A percentile compares a stretch with the other conserved stretches of the same genome.
These are phyloP conservation scores for Meira nashicola DNA, from an alignment of 1,284 basidiomycete genomes.

Conservation along the genomic window DNA sequence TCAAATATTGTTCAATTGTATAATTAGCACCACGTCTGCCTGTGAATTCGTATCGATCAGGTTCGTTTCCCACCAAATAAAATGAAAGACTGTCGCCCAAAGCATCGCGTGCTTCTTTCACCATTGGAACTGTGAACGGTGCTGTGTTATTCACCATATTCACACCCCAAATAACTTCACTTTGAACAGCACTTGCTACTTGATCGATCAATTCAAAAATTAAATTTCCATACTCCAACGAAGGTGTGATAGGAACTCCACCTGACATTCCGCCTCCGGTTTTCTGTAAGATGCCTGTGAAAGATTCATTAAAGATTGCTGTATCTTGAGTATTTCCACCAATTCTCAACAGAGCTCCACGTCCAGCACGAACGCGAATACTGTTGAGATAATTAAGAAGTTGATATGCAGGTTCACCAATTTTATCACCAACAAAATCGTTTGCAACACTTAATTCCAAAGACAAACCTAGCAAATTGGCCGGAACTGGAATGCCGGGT, in stretches of 20 bases:
- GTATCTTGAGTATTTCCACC: conserved; percentile 86
- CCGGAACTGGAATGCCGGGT: conserved; percentile 34
- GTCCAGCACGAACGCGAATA: conserved; percentile 59
- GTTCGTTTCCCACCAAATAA: conserved; percentile 64
- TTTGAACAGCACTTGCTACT: not conserved
- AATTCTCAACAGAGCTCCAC: conserved; percentile 64
- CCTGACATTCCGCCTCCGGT: not conserved
- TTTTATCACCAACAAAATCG: conserved; percentile 55
- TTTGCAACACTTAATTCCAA: conserved; percentile 66
- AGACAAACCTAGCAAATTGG: conserved; percentile 67
- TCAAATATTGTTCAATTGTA: conserved; percentile 56
- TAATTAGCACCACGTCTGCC: conserved; percentile 53
- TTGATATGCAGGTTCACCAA: conserved; percentile 58
- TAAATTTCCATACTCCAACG: conserved; percentile 11
- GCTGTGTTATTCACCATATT: conserved; percentile 19
- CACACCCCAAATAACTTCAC: conserved; percentile 16
- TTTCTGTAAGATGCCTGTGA: conserved; percentile 72
- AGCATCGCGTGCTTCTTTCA: conserved; percentile 4
- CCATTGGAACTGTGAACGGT: conserved; percentile 20
- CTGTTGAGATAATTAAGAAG: conserved; percentile 72
- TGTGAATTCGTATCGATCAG: conserved; percentile 43
- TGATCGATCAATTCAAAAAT: conserved; percentile 13
- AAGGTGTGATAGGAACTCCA: conserved; percentile 19
- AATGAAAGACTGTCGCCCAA: conserved; percentile 12
- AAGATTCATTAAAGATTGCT: conserved; percentile 80